Evolutionary conservation across 1,284 basidiomycete genomes (phyloP).

Genomic region (Inonotus obliquus): DNA sequence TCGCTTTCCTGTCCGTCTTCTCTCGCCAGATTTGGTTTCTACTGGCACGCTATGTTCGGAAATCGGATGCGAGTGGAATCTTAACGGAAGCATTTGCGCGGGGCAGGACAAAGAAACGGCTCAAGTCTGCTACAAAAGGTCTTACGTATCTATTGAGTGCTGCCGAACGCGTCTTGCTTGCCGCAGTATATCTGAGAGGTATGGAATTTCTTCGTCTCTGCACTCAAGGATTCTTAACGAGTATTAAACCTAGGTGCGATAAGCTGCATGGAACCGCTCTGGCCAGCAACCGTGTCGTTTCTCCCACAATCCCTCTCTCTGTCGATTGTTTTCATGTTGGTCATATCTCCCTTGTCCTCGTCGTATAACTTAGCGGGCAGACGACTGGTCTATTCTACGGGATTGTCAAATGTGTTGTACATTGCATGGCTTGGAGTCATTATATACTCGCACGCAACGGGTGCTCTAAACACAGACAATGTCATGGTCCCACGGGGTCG

Average conservation of each 20-base stretch:
- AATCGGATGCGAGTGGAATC: slow-evolving; percentile 59
- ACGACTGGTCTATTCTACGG: slow-evolving; percentile 49
- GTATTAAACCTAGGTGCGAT: slow-evolving; percentile 30
- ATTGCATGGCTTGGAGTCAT: slow-evolving; percentile 52
- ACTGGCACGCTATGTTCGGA: slow-evolving; percentile 61
- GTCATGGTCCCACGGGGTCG: slow-evolving; percentile 40
- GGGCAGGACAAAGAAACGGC: slow-evolving; percentile 43
- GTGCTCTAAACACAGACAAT: slow-evolving; percentile 34
- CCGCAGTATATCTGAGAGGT: slow-evolving; percentile 62
- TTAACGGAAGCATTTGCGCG: slow-evolving; percentile 57
- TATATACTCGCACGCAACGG: slow-evolving; percentile 44
- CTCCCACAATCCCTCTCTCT: slow-evolving; percentile 33
- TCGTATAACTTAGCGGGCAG: slow-evolving; percentile 49
- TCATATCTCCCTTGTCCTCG: slow-evolving; percentile 46
- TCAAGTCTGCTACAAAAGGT: slow-evolving; percentile 36
- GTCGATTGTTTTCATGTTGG: slow-evolving; percentile 36
- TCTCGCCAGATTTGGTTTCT: slow-evolving; percentile 70
- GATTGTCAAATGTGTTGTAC: slow-evolving; percentile 53
- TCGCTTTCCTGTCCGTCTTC: slow-evolving; percentile 53
- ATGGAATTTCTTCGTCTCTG: slow-evolving; percentile 34
- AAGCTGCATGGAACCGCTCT: slow-evolving; percentile 9
- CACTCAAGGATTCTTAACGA: slow-evolving; percentile 29
- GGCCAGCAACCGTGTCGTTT: slow-evolving; percentile 30
- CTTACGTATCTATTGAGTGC: slow-evolving; percentile 40
- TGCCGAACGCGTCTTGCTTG: slow-evolving; percentile 44